Percentiles rank a stretch among this genome's conserved stretches.
Evolutionary conservation across 2,329 filamentous ascomycete genomes (phyloP).

Genomic region (Arthroderma sp.): DNA sequence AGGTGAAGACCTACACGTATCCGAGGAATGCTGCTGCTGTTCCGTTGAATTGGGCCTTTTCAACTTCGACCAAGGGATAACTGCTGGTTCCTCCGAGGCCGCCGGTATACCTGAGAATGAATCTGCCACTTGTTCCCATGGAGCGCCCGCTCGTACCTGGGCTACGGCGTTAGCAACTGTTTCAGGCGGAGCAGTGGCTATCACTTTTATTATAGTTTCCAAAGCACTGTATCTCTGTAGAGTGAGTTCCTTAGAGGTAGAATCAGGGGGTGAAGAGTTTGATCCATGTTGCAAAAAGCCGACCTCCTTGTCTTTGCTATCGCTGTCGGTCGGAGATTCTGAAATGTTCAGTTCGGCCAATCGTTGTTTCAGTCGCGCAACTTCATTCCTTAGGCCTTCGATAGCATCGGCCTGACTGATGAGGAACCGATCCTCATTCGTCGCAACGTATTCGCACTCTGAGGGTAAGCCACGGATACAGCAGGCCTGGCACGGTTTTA

Average conservation of each 20-base stretch:
- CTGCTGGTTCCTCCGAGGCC: no score
- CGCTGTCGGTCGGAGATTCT: no score
- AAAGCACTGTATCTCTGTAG: not conserved
- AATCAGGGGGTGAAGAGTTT: not conserved
- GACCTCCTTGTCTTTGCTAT: slow-evolving; percentile 24
- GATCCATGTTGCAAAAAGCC: not conserved
- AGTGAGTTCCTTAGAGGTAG: not conserved
- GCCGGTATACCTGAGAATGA: not conserved
- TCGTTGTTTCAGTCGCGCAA: slow-evolving; percentile 54
- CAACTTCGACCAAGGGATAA: no score
- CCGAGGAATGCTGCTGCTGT: no score
- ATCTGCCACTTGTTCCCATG: not conserved
- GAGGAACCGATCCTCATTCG: slow-evolving; percentile 19
- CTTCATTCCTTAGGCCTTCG: slow-evolving; percentile 13
- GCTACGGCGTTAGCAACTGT: slow-evolving; percentile 3
- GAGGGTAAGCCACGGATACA: slow-evolving; percentile 19
- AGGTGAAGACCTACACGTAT: no score
- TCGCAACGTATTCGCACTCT: slow-evolving; percentile 20
- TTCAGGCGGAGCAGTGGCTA: slow-evolving; percentile 3
- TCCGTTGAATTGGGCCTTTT: no score
- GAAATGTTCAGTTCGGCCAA: slow-evolving; percentile 48
- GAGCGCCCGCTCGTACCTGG: slow-evolving; percentile 2
- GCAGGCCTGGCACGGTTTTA: slow-evolving; percentile 20
- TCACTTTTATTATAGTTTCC: not conserved
- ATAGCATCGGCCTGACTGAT: slow-evolving; percentile 19